Evolutionary conservation across 768 basidiomycete species (phyloP).

Genomic region (Panus rudis): DNA sequence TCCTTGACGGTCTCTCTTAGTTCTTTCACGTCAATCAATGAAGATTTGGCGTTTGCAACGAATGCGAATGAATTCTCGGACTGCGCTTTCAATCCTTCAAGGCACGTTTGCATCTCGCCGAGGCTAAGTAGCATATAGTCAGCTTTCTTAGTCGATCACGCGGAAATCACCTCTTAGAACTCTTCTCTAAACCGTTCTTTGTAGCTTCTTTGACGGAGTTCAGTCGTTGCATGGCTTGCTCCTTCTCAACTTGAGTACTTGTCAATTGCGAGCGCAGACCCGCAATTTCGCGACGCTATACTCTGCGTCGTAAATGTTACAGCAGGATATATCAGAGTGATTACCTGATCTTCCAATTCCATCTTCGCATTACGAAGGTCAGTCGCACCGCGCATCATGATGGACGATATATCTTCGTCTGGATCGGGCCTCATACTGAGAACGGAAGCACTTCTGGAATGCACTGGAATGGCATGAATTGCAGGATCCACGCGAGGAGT

Average conservation of each 20-base stretch:
- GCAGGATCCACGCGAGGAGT: neutral
- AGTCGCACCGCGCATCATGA: slow-evolving; percentile 24
- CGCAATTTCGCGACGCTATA: slow-evolving; percentile 18
- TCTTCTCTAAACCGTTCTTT: slow-evolving; percentile 16
- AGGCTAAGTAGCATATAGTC: slow-evolving; percentile 11
- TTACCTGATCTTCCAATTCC: slow-evolving; percentile 20
- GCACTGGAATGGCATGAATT: neutral
- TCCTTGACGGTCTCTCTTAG: slow-evolving; percentile 10
- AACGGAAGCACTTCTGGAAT: slow-evolving; percentile 19
- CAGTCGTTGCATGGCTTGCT: slow-evolving; percentile 17
- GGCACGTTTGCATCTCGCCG: slow-evolving; percentile 7
- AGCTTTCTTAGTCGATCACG: neutral
- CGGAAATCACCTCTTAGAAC: slow-evolving; percentile 14
- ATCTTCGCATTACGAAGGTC: slow-evolving; percentile 19
- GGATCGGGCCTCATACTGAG: slow-evolving; percentile 11
- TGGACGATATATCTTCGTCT: slow-evolving; percentile 22
- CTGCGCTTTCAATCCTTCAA: slow-evolving; percentile 18
- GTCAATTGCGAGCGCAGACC: slow-evolving; percentile 18
- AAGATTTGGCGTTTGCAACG: slow-evolving; percentile 12
- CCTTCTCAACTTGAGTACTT: slow-evolving; percentile 15
- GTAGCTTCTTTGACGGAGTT: slow-evolving; percentile 19
- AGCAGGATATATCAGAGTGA: neutral
- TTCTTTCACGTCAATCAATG: slow-evolving; percentile 17
- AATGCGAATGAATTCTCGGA: slow-evolving; percentile 16
- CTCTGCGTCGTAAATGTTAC: neutral